Base-by-base conservation (phyloP, 2,329 filamentous ascomycete species). In the Fusarium vanettenii region DNA sequence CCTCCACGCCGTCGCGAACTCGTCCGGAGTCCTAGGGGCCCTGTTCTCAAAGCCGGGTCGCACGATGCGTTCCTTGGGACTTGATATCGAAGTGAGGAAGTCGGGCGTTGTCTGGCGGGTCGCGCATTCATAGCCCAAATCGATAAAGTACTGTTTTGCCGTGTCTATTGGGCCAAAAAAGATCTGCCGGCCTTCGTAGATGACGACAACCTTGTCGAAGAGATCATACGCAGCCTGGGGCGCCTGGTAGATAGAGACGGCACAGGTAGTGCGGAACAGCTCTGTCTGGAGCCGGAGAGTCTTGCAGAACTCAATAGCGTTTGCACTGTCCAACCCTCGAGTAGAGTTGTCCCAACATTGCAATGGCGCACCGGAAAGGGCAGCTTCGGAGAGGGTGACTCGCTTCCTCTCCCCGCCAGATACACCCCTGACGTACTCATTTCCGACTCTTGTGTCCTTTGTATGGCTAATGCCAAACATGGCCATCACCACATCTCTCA, bases 271-370 rank as follows among this genome's bases (percentile, higher is more conserved):
- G 31, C 31, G 31, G 31, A 33, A 33, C 0, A 33, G 31, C 31
- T 33, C 31, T 33, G 31, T 33, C 31, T 33, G 31, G 31, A 33
- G 31, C 39, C 90, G 84, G 50, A 93, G 80, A 65, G 88, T 90
- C 71, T 89, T 87, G 18, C 91, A 90, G 68, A 92, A 92, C 75
- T 92, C 90, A 20, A 92, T 79, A 2, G 91, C 91, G 2, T 90
- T 92, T 39, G 87, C 89, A 9, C 89, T 87, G 78, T 93, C 91
- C 3, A 93, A 82, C 14, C 91, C 91, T 69, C 86, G 84, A 0
- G 91, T 93, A 10, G 87, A 89, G 63, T 93, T 92, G 69, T 91
- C 92, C 92, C 92, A 94, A 70, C 91, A 92, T 81, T 93, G 91
- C 1, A 88, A 85, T 33, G 31, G 31, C 31, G 31, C 31, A 33